These are phyloP conservation scores for Teunomyces tritomae DNA, from an alignment of 805 yeast species.

Conservation along the genomic window DNA sequence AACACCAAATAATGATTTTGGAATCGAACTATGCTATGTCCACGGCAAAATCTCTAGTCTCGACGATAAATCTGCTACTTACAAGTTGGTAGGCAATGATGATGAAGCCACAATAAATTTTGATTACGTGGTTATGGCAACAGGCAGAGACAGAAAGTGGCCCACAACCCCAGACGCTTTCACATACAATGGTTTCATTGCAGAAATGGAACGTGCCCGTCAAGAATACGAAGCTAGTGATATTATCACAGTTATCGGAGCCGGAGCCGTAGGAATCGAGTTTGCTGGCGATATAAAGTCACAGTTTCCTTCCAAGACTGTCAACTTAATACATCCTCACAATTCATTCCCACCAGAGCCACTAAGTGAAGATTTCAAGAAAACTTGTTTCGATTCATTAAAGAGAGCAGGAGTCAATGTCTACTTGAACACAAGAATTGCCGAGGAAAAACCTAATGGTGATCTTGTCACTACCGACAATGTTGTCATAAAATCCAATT, in stretches of 20 bases:
- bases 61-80: constrained; percentile 24
- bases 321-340: constrained; percentile 41
- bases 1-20: constrained; percentile 11
- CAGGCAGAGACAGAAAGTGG: constrained; percentile 53
- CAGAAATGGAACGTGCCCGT: constrained; percentile 41
- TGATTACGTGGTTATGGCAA: constrained; percentile 47
- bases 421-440: constrained; percentile 29
- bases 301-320: constrained; percentile 28
- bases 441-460: constrained; percentile 22
- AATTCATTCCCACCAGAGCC: constrained; percentile 37
- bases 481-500: constrained; percentile 23
- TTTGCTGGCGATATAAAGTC: constrained; percentile 40
- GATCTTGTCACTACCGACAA: constrained; percentile 28
- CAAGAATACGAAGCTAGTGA: constrained; percentile 31
- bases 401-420: constrained; percentile 26
- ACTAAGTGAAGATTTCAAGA: constrained; percentile 27
- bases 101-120: constrained; percentile 23
- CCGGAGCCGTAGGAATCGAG: constrained; percentile 45
- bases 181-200: constrained; percentile 32
- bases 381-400: constrained; percentile 24
- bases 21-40: constrained; percentile 25
- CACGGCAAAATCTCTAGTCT: constrained; percentile 34
- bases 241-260: constrained; percentile 43
- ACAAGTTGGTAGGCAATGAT: constrained; percentile 14
- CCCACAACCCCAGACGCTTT: constrained; percentile 52